Evolutionary conservation across 164 flowering plant genomes (phyloP).

Genomic region (Pachysandra terminalis): DNA sequence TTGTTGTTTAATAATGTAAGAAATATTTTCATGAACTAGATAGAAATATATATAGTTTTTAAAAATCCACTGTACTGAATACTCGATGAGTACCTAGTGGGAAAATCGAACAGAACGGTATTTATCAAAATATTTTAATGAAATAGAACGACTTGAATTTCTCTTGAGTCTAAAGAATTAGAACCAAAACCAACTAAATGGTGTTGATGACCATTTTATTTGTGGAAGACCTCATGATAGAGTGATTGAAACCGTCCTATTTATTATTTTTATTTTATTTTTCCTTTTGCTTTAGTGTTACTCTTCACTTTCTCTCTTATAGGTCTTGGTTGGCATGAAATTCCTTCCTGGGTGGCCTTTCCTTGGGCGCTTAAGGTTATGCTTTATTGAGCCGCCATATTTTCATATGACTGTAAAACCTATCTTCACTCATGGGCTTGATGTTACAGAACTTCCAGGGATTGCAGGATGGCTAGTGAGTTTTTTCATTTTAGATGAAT

Average conservation of each 20-base stretch:
- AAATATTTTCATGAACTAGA: too few species aligned
- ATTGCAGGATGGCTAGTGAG: constrained; percentile 97
- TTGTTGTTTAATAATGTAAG: too few species aligned
- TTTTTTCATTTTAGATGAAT: neutral
- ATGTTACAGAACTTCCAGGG: constrained; percentile 93
- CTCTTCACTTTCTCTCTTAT: constrained; percentile 5
- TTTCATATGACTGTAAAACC: constrained; percentile 98
- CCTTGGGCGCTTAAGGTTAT: constrained; percentile 76
- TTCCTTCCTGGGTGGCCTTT: constrained; percentile 83
- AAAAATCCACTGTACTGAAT: too few species aligned
- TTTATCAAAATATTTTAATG: too few species aligned
- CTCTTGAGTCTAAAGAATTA: too few species aligned
- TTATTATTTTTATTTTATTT: neutral
- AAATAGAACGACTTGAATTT: too few species aligned
- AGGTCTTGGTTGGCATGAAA: constrained; percentile 92
- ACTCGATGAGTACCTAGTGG: too few species aligned
- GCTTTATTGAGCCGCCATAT: constrained; percentile 96
- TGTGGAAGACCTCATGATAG: too few species aligned
- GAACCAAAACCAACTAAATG: too few species aligned
- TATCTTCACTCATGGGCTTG: constrained; percentile 72
- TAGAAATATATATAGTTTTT: too few species aligned
- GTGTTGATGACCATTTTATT: too few species aligned
- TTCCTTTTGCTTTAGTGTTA: neutral
- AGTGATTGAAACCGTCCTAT: neutral
- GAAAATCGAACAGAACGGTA: too few species aligned